Evolutionary conservation across 139 green algal species (phyloP), one percentile per base, ranked within the genome.

Genomic region (Coccomyxa sp.): DNA sequence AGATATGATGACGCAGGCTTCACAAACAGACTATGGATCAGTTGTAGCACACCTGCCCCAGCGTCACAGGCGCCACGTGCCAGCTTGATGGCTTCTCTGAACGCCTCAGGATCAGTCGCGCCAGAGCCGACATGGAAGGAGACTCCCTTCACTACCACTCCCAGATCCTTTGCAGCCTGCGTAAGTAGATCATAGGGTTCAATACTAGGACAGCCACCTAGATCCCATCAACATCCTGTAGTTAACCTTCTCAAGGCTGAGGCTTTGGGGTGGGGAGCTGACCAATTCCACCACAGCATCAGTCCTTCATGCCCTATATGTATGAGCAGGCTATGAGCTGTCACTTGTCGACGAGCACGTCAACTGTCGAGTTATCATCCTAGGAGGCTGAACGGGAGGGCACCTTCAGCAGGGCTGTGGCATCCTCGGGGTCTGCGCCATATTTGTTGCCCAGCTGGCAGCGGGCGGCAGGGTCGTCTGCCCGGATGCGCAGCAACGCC

Each of bases 121-220:
- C 92, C 95, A 44, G 82, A 93, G 80, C 96, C 96, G 6, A 99
- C 96, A 85, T 99, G 96, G 91, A 99, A 99, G 33, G 88, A 92
- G 1, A 99, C 90, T 64, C 96, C 96, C 33, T 91, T 90, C 22
- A 99, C 89, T 7, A 88, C 34, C 38, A 98, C 78, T 36, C 77
- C 78, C 73, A 87, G 75, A 12, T 36, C 39, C 40, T 38, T 55
- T 6, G 85, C 84, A 16, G 41, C 41, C 70, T 74, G 2, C 1
- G 5, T 2, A 64, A n/a, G n/a, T n/a, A n/a, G n/a, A n/a, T n/a
- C n/a, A n/a, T n/a, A n/a, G n/a, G n/a, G n/a, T n/a, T n/a, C n/a
- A n/a, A n/a, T n/a, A n/a, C n/a, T n/a, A n/a, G n/a, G 50, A 6
- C 50, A 64, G 22, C 50, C 22, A 31, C 44, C 44, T 27, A 58